Evolutionary conservation across 768 basidiomycete genomes (phyloP), one percentile per base, ranked within the genome.

Genomic region (Suillus placidus): DNA sequence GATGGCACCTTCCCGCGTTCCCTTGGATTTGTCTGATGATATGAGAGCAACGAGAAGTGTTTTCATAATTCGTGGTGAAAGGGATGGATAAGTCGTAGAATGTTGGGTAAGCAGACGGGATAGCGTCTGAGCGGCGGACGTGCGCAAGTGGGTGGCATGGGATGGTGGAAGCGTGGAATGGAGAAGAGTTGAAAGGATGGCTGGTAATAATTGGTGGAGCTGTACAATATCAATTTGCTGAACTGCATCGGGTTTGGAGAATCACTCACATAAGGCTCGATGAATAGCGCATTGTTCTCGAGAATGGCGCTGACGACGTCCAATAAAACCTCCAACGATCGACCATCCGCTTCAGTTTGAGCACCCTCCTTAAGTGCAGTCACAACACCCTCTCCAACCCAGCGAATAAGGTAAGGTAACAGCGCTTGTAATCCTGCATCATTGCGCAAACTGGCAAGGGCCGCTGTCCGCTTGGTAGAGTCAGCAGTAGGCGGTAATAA

Each of bases 201-300:
- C 91, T 2, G 96, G 96, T 0, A 99, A 86, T 18, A 99, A 84
- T 90, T 99, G 97, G 72, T 99, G 97, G 6, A 99, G 84, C 95
- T 98, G 69, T 42, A 42, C 35, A 32, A n/a, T 16, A 13, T 12
- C 32, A 16, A 14, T 60, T 16, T 64, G 55, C 42, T 49, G 63
- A 35, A 49, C 55, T 4, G 18, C 6, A 42, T 60, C 42, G 32
- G 47, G 37, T 60, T n/a, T 5, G 10, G 10, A 56, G 35, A n/a
- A 12, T 30, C 35, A 84, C 93, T 74, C 72, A 97, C 95, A 74
- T 97, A 99, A 52, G 97, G 97, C 77, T 99, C 97, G 30, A 98
- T 88, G 74, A 98, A 98, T 6, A 99, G 81, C 0, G 92, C 91
- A 37, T 84, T 81, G 76, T 99, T 99, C 63, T 92, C 91, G 58